Conservation (phyloP, 176 grass and related monocot genomes). For the sorghum (Sorghum bicolor) region DNA sequence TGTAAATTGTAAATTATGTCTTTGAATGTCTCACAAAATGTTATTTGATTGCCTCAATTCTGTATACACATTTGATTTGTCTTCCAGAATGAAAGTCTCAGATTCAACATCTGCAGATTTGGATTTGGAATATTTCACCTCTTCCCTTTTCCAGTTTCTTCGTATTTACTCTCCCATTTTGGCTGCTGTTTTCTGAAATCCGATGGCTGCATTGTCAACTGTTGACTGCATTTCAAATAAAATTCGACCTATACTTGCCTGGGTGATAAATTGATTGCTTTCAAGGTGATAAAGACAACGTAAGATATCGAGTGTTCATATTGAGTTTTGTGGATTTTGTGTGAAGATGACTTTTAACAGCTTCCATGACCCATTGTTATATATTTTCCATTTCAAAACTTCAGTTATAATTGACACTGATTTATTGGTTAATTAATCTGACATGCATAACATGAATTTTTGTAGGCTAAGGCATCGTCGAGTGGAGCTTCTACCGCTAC, state of each 20-base stretch:
- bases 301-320: neutral
- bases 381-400: neutral
- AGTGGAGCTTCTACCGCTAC: constrained; percentile 60
- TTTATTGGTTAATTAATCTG: constrained; percentile 5
- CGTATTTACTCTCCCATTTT: neutral
- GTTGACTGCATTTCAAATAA: neutral
- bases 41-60: neutral
- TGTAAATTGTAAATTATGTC: neutral
- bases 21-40: neutral
- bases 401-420: neutral
- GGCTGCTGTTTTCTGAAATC: neutral
- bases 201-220: neutral
- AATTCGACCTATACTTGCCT: neutral
- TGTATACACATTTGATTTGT: neutral
- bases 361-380: neutral
- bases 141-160: neutral
- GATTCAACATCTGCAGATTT: neutral
- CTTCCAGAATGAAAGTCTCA: neutral
- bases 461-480: constrained; percentile 60
- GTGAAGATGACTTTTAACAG: neutral
- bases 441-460: constrained; percentile 15
- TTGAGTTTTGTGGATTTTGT: neutral
- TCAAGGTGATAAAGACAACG: neutral
- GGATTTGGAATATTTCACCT: neutral
- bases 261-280: neutral